Base-by-base conservation (phyloP, 2,329 filamentous ascomycete genomes). In the Claviceps sp. region DNA sequence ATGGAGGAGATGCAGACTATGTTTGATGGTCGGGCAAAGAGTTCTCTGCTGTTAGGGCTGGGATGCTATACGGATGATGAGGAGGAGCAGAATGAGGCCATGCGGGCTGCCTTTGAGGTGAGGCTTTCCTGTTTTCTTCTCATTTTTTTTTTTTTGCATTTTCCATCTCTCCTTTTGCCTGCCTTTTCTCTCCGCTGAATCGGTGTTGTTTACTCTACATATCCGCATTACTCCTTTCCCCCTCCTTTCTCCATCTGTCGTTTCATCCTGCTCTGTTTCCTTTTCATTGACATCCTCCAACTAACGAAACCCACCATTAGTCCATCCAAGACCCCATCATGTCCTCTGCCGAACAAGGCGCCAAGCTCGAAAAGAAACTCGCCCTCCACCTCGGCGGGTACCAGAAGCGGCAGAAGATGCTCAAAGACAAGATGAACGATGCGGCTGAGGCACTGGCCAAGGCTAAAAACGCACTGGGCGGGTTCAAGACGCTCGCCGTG, bases 331-430 rank as follows among this genome's bases (percentile, higher is more conserved):
- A 86, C 47, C 74, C 78, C 7, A 85, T 95, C 56, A 77, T 86
- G 59, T 72, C 77, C 2, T 81, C 82, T 0, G 93, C 90, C 2
- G 84, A 91, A 59, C 78, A 84, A 53, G 87, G 86, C 51, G 88
- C 88, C 63, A 94, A 91, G 67, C 73, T 95, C 1, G 90, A 97
- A 69, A 95, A 95, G 78, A 96, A 93, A 69, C 78, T 98, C n/a
- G 75, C 77, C 0, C 75, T 95, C 51, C 84, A 93, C 61, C 81
- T 95, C 2, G 90, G 90, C 24, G 93, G 93, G 14, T 98, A 98
- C 69, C 84, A 90, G 65, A 83, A 89, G 59, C 85, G 93, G 37
- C 82, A 88, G 37, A 89, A 89, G 67, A 82, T 81, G 59, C 76
- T 98, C 26, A 79, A 82, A 22, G 78, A 82, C 55, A 97, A 95